These are phyloP conservation scores for Blastomyces percursus DNA, from an alignment of 2,329 filamentous ascomycete genomes.

Conservation along the genomic window DNA sequence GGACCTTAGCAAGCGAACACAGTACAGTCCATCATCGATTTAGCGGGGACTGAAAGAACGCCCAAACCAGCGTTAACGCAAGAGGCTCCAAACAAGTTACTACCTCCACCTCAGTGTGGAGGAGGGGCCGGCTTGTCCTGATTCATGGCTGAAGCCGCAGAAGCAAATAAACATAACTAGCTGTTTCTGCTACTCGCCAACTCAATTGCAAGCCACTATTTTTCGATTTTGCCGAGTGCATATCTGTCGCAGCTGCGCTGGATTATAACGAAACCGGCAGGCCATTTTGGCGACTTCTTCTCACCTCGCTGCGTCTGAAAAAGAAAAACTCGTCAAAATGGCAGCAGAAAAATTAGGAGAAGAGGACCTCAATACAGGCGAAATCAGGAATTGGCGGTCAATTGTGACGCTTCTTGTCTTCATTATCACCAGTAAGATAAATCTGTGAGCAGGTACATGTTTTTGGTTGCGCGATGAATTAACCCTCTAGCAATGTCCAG, in stretches of 20 bases:
- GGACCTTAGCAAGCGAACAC: not conserved
- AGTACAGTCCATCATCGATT: no score
- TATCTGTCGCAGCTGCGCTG: not conserved
- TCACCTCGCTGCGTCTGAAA: not conserved
- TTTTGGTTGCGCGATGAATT: not conserved
- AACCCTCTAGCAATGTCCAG: constrained; percentile 30
- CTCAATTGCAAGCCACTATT: not conserved
- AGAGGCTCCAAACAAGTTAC: not conserved
- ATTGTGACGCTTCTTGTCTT: constrained; percentile 61
- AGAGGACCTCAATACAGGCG: constrained; percentile 37
- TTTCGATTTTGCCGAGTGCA: not conserved
- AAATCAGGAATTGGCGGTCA: constrained; percentile 56
- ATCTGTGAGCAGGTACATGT: constrained; percentile 2
- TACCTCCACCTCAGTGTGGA: not conserved
- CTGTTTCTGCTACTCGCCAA: not conserved
- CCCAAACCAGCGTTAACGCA: not conserved
- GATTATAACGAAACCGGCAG: not conserved
- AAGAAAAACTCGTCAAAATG: not conserved
- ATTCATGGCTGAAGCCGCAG: not conserved
- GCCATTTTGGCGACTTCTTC: not conserved
- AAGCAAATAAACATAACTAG: not conserved
- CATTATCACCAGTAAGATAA: constrained; percentile 54
- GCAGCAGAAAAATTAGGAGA: not conserved
- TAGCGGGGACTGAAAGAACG: not conserved
- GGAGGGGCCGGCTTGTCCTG: not conserved